These are phyloP conservation scores for Myriosclerotinia scirpicola DNA, from an alignment of 2,329 filamentous ascomycete genomes.

Conservation along the genomic window DNA sequence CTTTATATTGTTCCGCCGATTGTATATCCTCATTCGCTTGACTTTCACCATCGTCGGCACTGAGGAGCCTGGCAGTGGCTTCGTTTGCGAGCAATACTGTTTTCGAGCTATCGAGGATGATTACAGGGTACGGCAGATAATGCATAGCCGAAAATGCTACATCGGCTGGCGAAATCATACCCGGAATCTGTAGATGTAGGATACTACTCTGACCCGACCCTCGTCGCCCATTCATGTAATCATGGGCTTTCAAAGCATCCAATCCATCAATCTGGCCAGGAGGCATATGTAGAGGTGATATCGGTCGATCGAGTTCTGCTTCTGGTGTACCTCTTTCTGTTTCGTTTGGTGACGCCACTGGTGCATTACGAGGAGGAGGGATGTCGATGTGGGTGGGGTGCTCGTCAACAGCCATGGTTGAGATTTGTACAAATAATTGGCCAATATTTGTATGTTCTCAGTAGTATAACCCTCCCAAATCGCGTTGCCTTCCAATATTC, in stretches of 20 bases:
- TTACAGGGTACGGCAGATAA: slow-evolving; percentile 69
- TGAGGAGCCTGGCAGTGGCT: slow-evolving; percentile 69
- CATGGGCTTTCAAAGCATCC: slow-evolving; percentile 30
- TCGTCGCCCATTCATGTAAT: slow-evolving; percentile 29
- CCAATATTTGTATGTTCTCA: not conserved
- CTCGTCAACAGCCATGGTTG: slow-evolving; percentile 10
- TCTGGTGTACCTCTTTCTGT: slow-evolving; percentile 11
- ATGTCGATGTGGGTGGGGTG: slow-evolving; percentile 19
- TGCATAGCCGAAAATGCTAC: slow-evolving; percentile 68
- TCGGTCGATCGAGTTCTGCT: slow-evolving; percentile 25
- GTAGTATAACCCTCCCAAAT: not conserved
- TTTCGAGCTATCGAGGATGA: slow-evolving; percentile 68
- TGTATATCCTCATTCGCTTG: slow-evolving; percentile 44
- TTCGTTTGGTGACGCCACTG: not conserved
- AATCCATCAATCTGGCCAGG: slow-evolving; percentile 38
- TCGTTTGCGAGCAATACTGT: slow-evolving; percentile 74
- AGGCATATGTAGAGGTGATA: slow-evolving; percentile 35
- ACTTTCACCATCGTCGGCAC: slow-evolving; percentile 50
- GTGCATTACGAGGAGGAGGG: not conserved
- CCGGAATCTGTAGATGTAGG: slow-evolving; percentile 45
- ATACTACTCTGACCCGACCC: slow-evolving; percentile 25
- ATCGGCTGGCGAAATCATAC: slow-evolving; percentile 50
- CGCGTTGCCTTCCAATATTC: not conserved
- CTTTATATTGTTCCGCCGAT: slow-evolving; percentile 58
- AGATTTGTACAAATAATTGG: not conserved